Evolutionary conservation across 345 rosid species (phyloP).

Genomic region (Sonneratia caseolaris): DNA sequence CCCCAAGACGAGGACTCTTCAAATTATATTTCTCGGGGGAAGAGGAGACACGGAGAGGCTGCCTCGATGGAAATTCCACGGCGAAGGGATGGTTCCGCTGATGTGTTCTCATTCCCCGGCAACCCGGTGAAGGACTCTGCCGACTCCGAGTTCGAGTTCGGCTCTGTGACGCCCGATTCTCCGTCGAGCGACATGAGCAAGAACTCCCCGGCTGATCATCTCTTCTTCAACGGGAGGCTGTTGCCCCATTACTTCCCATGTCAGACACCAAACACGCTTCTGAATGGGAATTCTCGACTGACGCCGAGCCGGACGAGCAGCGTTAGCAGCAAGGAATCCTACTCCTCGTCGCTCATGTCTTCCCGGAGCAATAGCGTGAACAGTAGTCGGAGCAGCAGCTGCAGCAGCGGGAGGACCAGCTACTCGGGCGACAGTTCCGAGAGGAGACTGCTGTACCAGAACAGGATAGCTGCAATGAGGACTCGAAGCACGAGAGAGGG

Average conservation of each 20-base stretch:
- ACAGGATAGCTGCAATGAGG: conserved; percentile 19
- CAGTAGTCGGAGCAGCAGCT: conserved; percentile 54
- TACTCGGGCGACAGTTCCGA: conserved; percentile 28
- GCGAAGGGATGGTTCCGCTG: conserved; percentile 16
- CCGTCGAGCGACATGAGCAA: conserved; percentile 21
- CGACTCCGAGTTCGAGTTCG: conserved; percentile 62
- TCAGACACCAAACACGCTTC: conserved; percentile 5
- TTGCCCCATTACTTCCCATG: conserved; percentile 69
- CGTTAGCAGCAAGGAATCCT: conserved; percentile 35
- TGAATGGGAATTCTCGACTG: conserved; percentile 9
- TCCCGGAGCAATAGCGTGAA: conserved; percentile 58
- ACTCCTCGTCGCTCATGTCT: conserved; percentile 34
- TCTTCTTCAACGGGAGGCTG: conserved; percentile 69
- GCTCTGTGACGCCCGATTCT: conserved; percentile 48
- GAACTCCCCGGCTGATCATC: conserved; percentile 76
- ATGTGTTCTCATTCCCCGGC: conserved; percentile 37
- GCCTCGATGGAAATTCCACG: conserved; percentile 23
- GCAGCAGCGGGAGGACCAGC: conserved; percentile 64
- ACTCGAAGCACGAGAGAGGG: conserved; percentile 37
- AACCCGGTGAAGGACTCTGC: conserved; percentile 16
- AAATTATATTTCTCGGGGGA: neutral
- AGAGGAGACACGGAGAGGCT: neutral
- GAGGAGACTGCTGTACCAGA: conserved; percentile 19
- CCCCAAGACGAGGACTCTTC: neutral
- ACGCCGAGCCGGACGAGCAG: conserved; percentile 44